phyloP scores from a whole-genome alignment of 176 grass and related monocot species.

The Themeda triandra region DNA sequence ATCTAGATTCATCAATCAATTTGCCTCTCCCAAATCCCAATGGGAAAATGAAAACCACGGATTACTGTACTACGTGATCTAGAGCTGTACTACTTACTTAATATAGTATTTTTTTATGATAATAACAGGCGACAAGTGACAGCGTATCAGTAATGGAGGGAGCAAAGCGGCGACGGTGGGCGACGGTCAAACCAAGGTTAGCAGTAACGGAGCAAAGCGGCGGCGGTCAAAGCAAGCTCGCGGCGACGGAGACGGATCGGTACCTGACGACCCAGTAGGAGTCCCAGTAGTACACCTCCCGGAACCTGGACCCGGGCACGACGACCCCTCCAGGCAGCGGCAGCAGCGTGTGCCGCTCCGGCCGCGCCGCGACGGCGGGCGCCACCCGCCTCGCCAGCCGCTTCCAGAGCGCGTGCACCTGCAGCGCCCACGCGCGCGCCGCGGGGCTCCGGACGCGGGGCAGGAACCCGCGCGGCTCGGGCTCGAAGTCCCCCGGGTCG shows the following conservation, averaged over 20 bases:
- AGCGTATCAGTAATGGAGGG: not conserved
- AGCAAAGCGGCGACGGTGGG: not conserved
- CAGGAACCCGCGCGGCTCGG: conserved; percentile 73
- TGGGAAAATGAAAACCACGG: not conserved
- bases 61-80: not conserved
- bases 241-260: not conserved
- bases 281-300: conserved; percentile 99
- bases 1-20: not conserved
- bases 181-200: too few relatives aligned
- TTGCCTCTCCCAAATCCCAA: not conserved
- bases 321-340: conserved; percentile 56
- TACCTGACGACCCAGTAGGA: conserved; percentile 93
- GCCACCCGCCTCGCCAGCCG: conserved; percentile 44
- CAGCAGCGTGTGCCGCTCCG: conserved; percentile 75
- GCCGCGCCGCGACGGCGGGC: conserved; percentile 30
- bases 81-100: not conserved
- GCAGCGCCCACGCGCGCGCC: conserved; percentile 74
- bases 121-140: not conserved
- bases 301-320: conserved; percentile 76
- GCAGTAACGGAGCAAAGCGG: not conserved
- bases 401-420: conserved; percentile 93
- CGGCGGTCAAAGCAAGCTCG: not conserved
- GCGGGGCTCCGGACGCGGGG: conserved; percentile 47
- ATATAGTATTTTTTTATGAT: not conserved
- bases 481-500: conserved; percentile 49